phyloP scores from a whole-genome alignment of 345 rosid genomes.

The Citrus sp. region DNA sequence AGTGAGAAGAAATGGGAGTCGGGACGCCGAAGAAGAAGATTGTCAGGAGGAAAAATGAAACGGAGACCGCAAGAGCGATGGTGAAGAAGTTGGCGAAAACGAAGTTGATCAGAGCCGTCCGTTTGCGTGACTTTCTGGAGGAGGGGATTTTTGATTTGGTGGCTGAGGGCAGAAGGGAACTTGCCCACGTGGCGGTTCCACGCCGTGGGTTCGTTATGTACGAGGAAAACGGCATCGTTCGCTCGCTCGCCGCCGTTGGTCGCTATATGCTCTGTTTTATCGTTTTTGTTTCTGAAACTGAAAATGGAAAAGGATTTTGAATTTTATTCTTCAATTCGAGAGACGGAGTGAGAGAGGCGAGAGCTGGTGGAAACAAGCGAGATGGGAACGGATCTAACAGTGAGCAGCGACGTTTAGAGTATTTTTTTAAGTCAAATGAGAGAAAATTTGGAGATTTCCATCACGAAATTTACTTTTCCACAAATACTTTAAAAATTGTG shows the following conservation, averaged over 20 bases:
- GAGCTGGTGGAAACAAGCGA: not conserved
- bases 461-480: not conserved
- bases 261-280: not conserved
- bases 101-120: conserved; percentile 59
- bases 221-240: conserved; percentile 68
- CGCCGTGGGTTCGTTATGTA: conserved; percentile 65
- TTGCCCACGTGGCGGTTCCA: conserved; percentile 44
- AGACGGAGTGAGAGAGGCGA: not conserved
- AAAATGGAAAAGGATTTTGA: not conserved
- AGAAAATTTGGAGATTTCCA: not conserved
- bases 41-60: conserved; percentile 69
- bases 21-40: conserved; percentile 76
- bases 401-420: not conserved
- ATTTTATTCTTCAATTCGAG: not conserved
- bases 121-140: conserved; percentile 62
- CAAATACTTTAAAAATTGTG: no score
- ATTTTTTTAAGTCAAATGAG: not conserved
- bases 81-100: conserved; percentile 70
- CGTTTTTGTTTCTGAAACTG: not conserved
- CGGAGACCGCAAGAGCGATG: conserved; percentile 59
- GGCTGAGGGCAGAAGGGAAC: conserved; percentile 45
- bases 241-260: no score
- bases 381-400: not conserved
- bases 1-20: conserved; percentile 56
- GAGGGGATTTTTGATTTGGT: conserved; percentile 52